These are phyloP conservation scores for Ganoderma sinense DNA, from an alignment of 1,284 basidiomycete species.

Conservation along the genomic window DNA sequence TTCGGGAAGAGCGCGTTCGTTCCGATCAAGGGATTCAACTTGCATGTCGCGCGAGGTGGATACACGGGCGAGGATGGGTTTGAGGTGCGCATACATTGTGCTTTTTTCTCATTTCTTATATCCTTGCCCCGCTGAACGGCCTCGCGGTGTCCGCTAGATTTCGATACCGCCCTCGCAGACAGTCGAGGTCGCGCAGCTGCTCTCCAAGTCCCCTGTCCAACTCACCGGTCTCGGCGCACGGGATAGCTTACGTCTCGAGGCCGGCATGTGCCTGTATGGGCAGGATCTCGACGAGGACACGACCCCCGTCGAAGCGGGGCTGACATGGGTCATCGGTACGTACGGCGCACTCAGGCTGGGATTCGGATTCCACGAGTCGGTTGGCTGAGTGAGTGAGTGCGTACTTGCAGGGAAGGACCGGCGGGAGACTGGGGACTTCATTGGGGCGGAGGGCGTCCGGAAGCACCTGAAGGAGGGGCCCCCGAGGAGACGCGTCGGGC, in stretches of 20 bases:
- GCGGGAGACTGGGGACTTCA: slow-evolving; percentile 75
- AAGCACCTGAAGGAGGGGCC: slow-evolving; percentile 87
- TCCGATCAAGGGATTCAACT: slow-evolving; percentile 78
- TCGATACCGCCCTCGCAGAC: slow-evolving; percentile 88
- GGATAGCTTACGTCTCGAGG: slow-evolving; percentile 93
- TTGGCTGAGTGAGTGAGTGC: background rate
- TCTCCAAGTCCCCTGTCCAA: slow-evolving; percentile 81
- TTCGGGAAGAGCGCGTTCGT: slow-evolving; percentile 86
- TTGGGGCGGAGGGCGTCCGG: slow-evolving; percentile 84
- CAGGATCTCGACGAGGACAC: slow-evolving; percentile 92
- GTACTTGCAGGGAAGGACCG: slow-evolving; percentile 78
- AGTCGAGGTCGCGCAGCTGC: slow-evolving; percentile 73
- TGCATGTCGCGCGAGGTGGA: slow-evolving; percentile 95
- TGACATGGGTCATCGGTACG: slow-evolving; percentile 94
- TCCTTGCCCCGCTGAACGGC: background rate
- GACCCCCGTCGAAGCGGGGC: slow-evolving; percentile 89
- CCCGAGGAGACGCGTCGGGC: slow-evolving; percentile 81
- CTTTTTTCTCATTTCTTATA: background rate
- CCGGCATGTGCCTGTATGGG: slow-evolving; percentile 98
- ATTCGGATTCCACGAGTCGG: background rate
- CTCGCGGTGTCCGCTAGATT: slow-evolving; percentile 60
- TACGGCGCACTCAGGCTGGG: slow-evolving; percentile 45
- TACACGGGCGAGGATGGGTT: slow-evolving; percentile 99
- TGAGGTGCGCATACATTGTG: slow-evolving; percentile 62
- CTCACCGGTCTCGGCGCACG: slow-evolving; percentile 93